These are phyloP conservation scores for Colletotrichum gigasporum DNA, from an alignment of 2,329 filamentous ascomycete genomes.

Conservation along the genomic window DNA sequence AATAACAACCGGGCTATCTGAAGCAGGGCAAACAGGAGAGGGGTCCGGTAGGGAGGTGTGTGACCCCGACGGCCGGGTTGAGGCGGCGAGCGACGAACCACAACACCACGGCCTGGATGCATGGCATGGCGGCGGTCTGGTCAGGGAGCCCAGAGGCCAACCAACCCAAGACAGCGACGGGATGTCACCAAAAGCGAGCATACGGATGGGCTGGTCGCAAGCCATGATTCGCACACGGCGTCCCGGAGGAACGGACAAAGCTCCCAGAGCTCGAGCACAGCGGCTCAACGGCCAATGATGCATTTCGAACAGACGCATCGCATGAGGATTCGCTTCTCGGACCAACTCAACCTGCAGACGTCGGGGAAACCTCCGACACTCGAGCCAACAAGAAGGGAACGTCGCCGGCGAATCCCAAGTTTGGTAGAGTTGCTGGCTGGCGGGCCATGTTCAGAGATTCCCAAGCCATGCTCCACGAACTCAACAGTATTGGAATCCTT, in stretches of 20 bases:
- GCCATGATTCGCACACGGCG: background rate
- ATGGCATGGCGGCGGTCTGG: no score
- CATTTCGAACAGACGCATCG: slow-evolving; percentile 6
- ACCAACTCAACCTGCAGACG: background rate
- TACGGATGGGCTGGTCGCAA: background rate
- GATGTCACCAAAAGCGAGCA: background rate
- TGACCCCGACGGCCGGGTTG: background rate
- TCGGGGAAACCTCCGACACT: slow-evolving; percentile 13
- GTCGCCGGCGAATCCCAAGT: background rate
- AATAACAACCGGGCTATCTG: no score
- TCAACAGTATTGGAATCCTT: slow-evolving; percentile 4
- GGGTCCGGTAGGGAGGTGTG: no score
- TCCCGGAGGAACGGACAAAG: background rate
- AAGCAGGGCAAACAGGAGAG: no score
- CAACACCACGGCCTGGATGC: background rate
- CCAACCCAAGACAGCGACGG: background rate
- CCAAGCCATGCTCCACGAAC: background rate
- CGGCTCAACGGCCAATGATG: slow-evolving; percentile 23
- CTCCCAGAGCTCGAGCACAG: slow-evolving; percentile 2
- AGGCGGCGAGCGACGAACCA: background rate
- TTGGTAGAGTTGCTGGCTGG: background rate
- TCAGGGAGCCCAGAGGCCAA: background rate
- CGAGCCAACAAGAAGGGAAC: background rate
- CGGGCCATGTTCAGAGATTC: no score
- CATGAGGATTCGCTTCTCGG: background rate